Evolutionary conservation across 2,329 filamentous ascomycete genomes (phyloP).

Genomic region (Hypoxylon rubiginosum): DNA sequence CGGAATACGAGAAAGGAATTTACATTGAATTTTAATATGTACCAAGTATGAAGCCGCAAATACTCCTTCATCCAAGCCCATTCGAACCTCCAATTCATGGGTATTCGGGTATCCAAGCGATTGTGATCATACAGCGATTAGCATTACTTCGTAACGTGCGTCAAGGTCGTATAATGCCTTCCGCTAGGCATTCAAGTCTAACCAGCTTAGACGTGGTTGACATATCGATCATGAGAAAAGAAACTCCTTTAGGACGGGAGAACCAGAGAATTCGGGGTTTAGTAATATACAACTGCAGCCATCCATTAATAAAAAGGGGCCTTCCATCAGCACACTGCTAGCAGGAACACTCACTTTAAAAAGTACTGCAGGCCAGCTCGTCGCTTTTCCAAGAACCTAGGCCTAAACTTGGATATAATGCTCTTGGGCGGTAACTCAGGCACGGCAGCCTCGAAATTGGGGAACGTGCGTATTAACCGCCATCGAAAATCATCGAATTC

Average conservation of each 20-base stretch:
- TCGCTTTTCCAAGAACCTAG: conserved; percentile 87
- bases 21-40: conserved; percentile 22
- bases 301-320: conserved; percentile 26
- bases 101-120: conserved; percentile 31
- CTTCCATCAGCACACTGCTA: not conserved
- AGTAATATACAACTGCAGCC: conserved; percentile 82
- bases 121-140: conserved; percentile 46
- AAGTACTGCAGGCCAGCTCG: conserved; percentile 90
- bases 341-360: conserved; percentile 76
- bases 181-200: conserved; percentile 1
- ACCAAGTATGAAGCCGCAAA: conserved; percentile 13
- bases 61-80: not conserved
- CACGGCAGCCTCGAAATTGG: conserved; percentile 85
- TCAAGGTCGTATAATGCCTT: conserved; percentile 23
- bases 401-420: conserved; percentile 86
- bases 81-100: conserved; percentile 15
- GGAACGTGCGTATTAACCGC: conserved; percentile 83
- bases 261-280: conserved; percentile 93
- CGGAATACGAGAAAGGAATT: conserved; percentile 14
- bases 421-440: conserved; percentile 94
- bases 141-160: conserved; percentile 45
- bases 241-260: conserved; percentile 92
- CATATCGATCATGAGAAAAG: conserved; percentile 71
- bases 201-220: not conserved
- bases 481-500: conserved; percentile 89